phyloP scores from a whole-genome alignment of 768 basidiomycete genomes.

The Dacryopinax primogenitus region DNA sequence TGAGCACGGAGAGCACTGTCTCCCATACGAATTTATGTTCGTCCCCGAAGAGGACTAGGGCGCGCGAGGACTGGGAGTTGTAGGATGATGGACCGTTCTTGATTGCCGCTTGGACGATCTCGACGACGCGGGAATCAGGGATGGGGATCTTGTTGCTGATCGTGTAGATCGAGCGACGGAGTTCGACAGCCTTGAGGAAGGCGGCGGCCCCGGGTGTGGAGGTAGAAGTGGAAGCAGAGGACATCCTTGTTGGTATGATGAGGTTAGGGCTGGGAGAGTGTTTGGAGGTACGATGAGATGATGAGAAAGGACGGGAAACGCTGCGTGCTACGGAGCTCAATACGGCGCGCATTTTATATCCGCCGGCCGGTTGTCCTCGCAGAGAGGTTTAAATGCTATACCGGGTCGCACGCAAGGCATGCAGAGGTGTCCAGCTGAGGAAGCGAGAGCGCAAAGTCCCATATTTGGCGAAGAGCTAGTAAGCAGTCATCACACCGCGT shows the following conservation, averaged over 20 bases:
- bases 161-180: conserved; percentile 27
- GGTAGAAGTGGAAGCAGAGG: not conserved
- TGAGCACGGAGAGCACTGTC: conserved; percentile 16
- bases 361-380: too few species aligned
- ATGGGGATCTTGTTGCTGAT: conserved; percentile 23
- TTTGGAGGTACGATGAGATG: not conserved
- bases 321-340: too few species aligned
- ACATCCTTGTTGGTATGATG: not conserved
- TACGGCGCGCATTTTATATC: too few species aligned
- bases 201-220: conserved; percentile 1
- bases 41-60: conserved; percentile 25
- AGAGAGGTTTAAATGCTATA: too few species aligned
- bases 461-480: too few species aligned
- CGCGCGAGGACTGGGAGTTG: conserved; percentile 29
- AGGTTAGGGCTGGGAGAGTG: not conserved
- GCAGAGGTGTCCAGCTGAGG: too few species aligned
- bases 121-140: conserved; percentile 22
- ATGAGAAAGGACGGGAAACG: not conserved
- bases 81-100: conserved; percentile 26
- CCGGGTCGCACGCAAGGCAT: too few species aligned
- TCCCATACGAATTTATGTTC: conserved; percentile 25
- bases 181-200: conserved; percentile 24
- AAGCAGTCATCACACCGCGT: too few species aligned
- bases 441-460: too few species aligned
- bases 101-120: conserved; percentile 25